Evolutionary conservation across 345 rosid genomes (phyloP), one percentile per base, ranked within the genome.

Genomic region (Citrus glauca): DNA sequence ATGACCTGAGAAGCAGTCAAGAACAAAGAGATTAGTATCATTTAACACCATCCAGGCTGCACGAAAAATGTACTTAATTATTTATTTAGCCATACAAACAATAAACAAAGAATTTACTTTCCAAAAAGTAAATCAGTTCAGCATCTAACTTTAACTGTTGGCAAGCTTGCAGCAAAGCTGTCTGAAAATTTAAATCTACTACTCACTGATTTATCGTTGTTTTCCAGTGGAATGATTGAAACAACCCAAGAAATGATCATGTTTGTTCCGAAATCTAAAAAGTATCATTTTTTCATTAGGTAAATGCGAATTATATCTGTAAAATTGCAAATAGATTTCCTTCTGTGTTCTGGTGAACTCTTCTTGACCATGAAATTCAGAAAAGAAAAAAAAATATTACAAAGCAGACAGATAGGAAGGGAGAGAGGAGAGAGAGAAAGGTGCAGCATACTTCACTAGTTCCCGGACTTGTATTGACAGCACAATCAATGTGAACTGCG

Each of bases 401-500:
- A 69, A 28, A 27, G 25, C 28, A 37, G 50, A 24, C 1, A 3
- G 16, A 28, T 17, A 73, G 13, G 38, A 28, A 8, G 7, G 35
- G 40, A 57, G 17, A 8, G 42, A 37, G n/a, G 13, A 71, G 33
- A 19, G 74, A 77, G 45, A 78, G 57, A 42, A 64, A 64, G 64
- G 77, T 32, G 20, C 65, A 68, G 62, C 74, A 16, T 90, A 96
- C 99, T 94, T 96, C 98, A 66, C 98, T 86, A 66, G 91, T 79
- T 65, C 98, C 99, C 59, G 98, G 98, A 84, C 98, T 91, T 25
- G 91, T 84, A 79, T 90, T 89, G 71, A 94, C 87, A 67, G 82
- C 79, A 79, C 92, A 90, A 81, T 87, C 76, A n/a, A 96, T 88
- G 77, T 79, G 82, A 73, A 87, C 78, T 75, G 81, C 84, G 6